phyloP scores from a whole-genome alignment of 768 basidiomycete species.

The Suillus sp. region DNA sequence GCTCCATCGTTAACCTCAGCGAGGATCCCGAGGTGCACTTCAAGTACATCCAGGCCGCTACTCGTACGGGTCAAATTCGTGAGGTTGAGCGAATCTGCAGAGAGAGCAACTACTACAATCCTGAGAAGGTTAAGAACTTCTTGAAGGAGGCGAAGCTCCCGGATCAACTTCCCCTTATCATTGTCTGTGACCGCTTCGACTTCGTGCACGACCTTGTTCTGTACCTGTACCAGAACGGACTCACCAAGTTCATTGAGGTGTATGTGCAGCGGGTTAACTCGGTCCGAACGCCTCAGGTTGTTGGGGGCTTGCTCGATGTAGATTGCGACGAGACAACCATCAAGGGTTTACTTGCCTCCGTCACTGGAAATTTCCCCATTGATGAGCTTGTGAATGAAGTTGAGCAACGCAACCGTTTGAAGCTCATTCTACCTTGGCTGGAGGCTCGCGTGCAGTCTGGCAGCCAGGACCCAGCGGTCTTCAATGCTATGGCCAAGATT shows the following conservation, averaged over 20 bases:
- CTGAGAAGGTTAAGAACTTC: constrained; percentile 99
- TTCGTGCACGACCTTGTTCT: constrained; percentile 99
- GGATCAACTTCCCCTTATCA: constrained; percentile 97
- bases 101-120: constrained; percentile 96
- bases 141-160: constrained; percentile 96
- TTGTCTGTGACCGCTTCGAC: constrained; percentile 99
- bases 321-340: constrained; percentile 97
- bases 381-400: constrained; percentile 98
- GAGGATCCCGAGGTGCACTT: constrained; percentile 98
- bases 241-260: constrained; percentile 98
- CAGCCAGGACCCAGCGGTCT: constrained; percentile 89
- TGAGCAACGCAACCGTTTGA: constrained; percentile 92
- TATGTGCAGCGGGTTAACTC: constrained; percentile 99
- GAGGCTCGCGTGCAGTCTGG: constrained; percentile 93
- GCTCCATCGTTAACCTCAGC: constrained; percentile 95
- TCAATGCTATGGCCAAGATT: constrained; percentile 98
- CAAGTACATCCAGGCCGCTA: constrained; percentile 99
- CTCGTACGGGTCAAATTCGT: constrained; percentile 95
- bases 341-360: constrained; percentile 90
- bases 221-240: constrained; percentile 96
- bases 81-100: constrained; percentile 99
- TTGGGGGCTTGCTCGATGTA: constrained; percentile 95
- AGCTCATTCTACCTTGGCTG: constrained; percentile 96
- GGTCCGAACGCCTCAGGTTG: constrained; percentile 92
- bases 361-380: constrained; percentile 96